Evolutionary conservation across 495 filamentous ascomycete genomes (phyloP).

Genomic region (Xeromyces bisporus): DNA sequence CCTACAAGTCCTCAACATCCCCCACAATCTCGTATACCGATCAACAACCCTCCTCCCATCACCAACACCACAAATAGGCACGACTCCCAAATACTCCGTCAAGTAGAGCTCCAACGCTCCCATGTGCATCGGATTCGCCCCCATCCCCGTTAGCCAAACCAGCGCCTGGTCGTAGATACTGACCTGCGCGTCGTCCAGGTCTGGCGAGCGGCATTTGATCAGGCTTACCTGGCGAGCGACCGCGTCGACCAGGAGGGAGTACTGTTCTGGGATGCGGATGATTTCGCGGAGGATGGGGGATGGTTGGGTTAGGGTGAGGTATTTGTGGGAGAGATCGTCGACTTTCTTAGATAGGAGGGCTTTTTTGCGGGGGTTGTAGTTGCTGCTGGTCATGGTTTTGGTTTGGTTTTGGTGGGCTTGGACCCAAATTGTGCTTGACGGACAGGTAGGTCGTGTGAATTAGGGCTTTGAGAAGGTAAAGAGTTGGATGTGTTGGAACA

Average conservation of each 20-base stretch:
- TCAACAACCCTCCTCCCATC: constrained; percentile 6
- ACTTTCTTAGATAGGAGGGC: background rate
- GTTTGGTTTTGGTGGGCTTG: background rate
- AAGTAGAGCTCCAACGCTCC: constrained; percentile 24
- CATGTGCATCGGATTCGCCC: constrained; percentile 8
- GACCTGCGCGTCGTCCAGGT: constrained; percentile 22
- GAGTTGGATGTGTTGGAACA: no score
- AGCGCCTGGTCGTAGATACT: constrained; percentile 26
- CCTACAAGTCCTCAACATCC: constrained; percentile 9
- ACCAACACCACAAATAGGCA: constrained; percentile 3
- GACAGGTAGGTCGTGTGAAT: no score
- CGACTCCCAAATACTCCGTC: constrained; percentile 22
- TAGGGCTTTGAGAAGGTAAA: no score
- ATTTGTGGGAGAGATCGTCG: constrained; percentile 11
- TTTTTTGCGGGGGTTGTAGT: constrained; percentile 1
- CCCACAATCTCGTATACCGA: constrained; percentile 6
- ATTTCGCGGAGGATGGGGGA: constrained; percentile 12
- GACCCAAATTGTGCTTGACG: background rate
- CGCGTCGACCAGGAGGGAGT: constrained; percentile 10
- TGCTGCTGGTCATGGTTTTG: background rate
- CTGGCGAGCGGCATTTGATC: constrained; percentile 17
- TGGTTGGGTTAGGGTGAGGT: constrained; percentile 7
- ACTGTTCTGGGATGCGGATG: constrained; percentile 5
- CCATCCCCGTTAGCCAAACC: constrained; percentile 14
- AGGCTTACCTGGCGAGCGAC: constrained; percentile 16